Evolutionary conservation across 2,329 filamentous ascomycete species (phyloP).

Genomic region (Paracoccidioides lutzii): DNA sequence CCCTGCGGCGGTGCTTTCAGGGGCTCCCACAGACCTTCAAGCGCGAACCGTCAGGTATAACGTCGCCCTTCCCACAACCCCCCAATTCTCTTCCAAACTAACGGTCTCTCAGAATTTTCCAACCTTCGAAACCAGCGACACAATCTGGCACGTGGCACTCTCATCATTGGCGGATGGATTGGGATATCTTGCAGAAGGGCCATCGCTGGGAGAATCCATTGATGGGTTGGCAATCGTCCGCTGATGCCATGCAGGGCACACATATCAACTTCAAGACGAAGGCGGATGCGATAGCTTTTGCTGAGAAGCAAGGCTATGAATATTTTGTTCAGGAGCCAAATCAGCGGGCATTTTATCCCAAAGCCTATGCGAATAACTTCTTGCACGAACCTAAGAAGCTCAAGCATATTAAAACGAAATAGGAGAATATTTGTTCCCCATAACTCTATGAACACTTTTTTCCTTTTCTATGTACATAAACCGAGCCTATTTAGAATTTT

Average conservation of each 20-base stretch:
- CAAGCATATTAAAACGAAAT: constrained; percentile 76
- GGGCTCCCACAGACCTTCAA: constrained; percentile 86
- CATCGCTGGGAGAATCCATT: constrained; percentile 97
- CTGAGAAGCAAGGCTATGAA: constrained; percentile 97
- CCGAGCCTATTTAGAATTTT: neutral
- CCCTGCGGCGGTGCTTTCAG: constrained; percentile 76
- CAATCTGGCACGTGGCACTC: constrained; percentile 83
- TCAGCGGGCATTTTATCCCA: constrained; percentile 68
- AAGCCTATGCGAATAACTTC: constrained; percentile 97
- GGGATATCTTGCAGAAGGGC: constrained; percentile 84
- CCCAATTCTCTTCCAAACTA: neutral
- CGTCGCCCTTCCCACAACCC: neutral
- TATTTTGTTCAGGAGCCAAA: constrained; percentile 98
- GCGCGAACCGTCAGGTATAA: constrained; percentile 78
- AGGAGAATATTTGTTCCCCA: constrained; percentile 15
- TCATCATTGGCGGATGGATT: constrained; percentile 93
- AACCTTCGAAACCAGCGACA: constrained; percentile 83
- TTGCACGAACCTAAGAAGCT: constrained; percentile 71
- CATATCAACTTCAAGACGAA: constrained; percentile 81
- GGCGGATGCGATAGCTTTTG: constrained; percentile 88
- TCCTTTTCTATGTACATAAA: constrained; percentile 6
- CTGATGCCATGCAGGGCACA: constrained; percentile 88
- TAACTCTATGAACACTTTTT: neutral
- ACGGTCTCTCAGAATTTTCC: constrained; percentile 61
- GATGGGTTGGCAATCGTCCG: constrained; percentile 98